A percentile compares a stretch with the other conserved stretches of the same genome.
Conservation (phyloP, 1,284 basidiomycete genomes). For the Fomitopsis betulina region DNA sequence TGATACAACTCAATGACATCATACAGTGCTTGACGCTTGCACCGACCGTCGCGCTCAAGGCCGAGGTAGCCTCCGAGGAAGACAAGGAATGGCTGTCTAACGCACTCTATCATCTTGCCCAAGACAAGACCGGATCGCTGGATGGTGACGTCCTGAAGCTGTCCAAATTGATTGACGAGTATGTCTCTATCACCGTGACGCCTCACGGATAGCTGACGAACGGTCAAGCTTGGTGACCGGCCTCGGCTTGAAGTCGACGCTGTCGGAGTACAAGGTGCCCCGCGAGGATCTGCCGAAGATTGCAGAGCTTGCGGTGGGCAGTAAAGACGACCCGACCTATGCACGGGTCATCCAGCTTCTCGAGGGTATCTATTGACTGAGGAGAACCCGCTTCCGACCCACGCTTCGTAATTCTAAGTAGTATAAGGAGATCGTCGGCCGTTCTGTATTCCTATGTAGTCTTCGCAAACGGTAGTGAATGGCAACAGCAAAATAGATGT, state of each 20-base stretch:
- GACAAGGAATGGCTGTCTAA: slow-evolving; percentile 56
- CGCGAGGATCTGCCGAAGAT: slow-evolving; percentile 46
- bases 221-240: slow-evolving; percentile 42
- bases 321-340: slow-evolving; percentile 31
- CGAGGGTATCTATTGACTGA: slow-evolving; percentile 37
- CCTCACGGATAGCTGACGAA: neutral
- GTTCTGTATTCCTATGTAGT: neutral
- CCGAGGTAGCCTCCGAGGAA: slow-evolving; percentile 46
- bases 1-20: neutral
- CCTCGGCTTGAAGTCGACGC: slow-evolving; percentile 54
- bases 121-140: slow-evolving; percentile 53
- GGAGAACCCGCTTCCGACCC: neutral
- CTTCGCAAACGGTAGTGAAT: neutral
- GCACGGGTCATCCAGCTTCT: slow-evolving; percentile 42
- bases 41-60: slow-evolving; percentile 55
- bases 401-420: neutral
- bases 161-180: slow-evolving; percentile 52
- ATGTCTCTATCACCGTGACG: slow-evolving; percentile 18
- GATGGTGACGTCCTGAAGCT: slow-evolving; percentile 55
- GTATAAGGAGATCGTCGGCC: neutral
- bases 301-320: slow-evolving; percentile 43
- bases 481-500: neutral
- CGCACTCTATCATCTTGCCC: slow-evolving; percentile 50
- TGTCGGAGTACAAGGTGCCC: slow-evolving; percentile 58
- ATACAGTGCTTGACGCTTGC: slow-evolving; percentile 71